Base-by-base conservation (phyloP, 148 eudicot genomes). In the Amaranthus palmeri region DNA sequence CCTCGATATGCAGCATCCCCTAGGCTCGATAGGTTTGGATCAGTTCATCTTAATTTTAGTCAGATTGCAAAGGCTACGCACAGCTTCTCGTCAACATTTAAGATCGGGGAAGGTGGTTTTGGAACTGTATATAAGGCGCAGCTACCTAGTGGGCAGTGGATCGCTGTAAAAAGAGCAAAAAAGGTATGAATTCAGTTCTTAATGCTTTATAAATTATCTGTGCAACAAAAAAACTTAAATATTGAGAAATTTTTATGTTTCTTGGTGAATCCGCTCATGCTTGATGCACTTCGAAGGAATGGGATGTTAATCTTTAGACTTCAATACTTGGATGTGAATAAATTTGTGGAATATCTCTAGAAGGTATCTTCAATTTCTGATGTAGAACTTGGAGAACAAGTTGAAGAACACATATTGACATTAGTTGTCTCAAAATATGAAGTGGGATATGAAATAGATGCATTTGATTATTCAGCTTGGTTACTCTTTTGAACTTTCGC, bases 101-200 rank as follows among this genome's bases (percentile, higher is more conserved):
- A 65, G 81, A 79, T 96, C 40, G 99, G 99, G 77, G 96, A 88
- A 85, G 99, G 99, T 54, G 99, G 96, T 52, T 96, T 85, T 88
- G 99, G 97, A 65, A 78, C 85, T 18, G 99, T 96, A 45, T 96
- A 96, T 79, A 96, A 87, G 81, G 97, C 89, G 61, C 89, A 74
- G 52, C 82, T 96, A 52, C 88, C 80, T 58, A 80, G 84, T 83
- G 97, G 97, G 56, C 97, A 83, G 60, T 80, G 86, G 68, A 96
- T 96, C 73, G 97, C 99, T 57, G 87, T 96, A 55, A 96, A 96
- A 74, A 86, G 99, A 74, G 96, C 97, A 68, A 92, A 86, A 81
- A 92, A 84, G 97, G 99, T 96, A 85, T 65, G 72, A 36, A 51
- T 66, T 44, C 25, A 41, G 56, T 47, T 41, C 41, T 46, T 54